These are phyloP conservation scores for Glaciozyma antarctica DNA, from an alignment of 768 basidiomycete genomes.

Conservation along the genomic window DNA sequence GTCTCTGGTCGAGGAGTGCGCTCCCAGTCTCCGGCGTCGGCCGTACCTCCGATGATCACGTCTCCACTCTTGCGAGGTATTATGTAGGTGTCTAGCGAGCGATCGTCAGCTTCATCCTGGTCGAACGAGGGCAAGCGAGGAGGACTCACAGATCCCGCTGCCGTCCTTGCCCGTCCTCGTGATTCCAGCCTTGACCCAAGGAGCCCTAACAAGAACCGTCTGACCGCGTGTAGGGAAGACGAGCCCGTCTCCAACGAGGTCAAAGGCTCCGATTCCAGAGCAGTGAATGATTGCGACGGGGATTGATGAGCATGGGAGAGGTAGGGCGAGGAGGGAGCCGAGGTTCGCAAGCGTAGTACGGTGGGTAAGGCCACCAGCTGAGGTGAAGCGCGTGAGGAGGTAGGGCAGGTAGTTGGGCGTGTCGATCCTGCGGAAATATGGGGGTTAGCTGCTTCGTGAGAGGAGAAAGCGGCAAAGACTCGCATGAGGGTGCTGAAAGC, in stretches of 20 bases:
- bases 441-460: not conserved
- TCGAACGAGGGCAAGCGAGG: not conserved
- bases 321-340: not conserved
- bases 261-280: constrained; percentile 54
- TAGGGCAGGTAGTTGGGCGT: constrained; percentile 55
- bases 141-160: not conserved
- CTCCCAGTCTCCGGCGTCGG: constrained; percentile 36
- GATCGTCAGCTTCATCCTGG: not conserved
- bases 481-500: constrained; percentile 55
- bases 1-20: constrained; percentile 18
- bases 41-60: constrained; percentile 40
- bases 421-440: constrained; percentile 46
- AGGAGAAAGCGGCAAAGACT: not conserved
- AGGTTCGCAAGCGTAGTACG: constrained; percentile 41
- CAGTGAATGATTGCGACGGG: constrained; percentile 59
- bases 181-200: constrained; percentile 41
- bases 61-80: constrained; percentile 42
- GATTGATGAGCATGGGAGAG: not conserved
- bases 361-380: constrained; percentile 53
- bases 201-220: constrained; percentile 37
- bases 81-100: constrained; percentile 36
- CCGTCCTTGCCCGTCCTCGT: constrained; percentile 38
- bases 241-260: constrained; percentile 48
- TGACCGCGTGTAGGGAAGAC: constrained; percentile 41
- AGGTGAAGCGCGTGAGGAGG: constrained; percentile 52